phyloP scores from a whole-genome alignment of 2,329 filamentous ascomycete species.

The Lecanicillium sp. region DNA sequence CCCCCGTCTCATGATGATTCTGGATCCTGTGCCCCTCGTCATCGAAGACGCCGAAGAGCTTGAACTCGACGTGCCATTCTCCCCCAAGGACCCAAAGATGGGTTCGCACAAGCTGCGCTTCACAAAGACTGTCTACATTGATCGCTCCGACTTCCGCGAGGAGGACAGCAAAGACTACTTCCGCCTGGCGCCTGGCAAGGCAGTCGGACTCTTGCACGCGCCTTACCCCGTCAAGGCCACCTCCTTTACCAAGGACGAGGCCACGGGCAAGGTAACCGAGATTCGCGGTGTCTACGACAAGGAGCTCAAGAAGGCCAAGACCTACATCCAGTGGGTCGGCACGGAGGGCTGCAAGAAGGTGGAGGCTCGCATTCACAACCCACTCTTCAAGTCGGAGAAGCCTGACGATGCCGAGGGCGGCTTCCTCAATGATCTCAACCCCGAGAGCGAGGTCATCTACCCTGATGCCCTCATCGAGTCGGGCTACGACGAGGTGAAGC shows the following conservation, averaged over 20 bases:
- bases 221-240: conserved; percentile 60
- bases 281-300: conserved; percentile 57
- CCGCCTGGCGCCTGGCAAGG: conserved; percentile 64
- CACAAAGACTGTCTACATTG: conserved; percentile 77
- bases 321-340: conserved; percentile 84
- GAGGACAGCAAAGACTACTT: conserved; percentile 64
- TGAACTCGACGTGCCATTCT: conserved; percentile 69
- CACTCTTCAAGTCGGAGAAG: conserved; percentile 80
- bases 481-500: conserved; percentile 71
- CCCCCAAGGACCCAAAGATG: conserved; percentile 67
- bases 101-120: conserved; percentile 55
- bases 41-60: conserved; percentile 65
- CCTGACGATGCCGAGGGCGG: conserved; percentile 71
- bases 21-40: conserved; percentile 75
- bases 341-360: conserved; percentile 58
- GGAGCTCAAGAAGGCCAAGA: conserved; percentile 66
- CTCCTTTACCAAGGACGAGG: conserved; percentile 55
- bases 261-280: conserved; percentile 52
- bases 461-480: conserved; percentile 71
- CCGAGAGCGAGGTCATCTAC: conserved; percentile 75
- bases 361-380: conserved; percentile 72
- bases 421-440: conserved; percentile 78
- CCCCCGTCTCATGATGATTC: conserved; percentile 79
- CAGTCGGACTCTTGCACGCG: conserved; percentile 61
- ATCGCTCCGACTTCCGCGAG: conserved; percentile 67